Percentiles rank a stretch among this genome's conserved stretches.
Conservation (phyloP, 495 filamentous ascomycete species). For the Astrothelium macrocarpum region DNA sequence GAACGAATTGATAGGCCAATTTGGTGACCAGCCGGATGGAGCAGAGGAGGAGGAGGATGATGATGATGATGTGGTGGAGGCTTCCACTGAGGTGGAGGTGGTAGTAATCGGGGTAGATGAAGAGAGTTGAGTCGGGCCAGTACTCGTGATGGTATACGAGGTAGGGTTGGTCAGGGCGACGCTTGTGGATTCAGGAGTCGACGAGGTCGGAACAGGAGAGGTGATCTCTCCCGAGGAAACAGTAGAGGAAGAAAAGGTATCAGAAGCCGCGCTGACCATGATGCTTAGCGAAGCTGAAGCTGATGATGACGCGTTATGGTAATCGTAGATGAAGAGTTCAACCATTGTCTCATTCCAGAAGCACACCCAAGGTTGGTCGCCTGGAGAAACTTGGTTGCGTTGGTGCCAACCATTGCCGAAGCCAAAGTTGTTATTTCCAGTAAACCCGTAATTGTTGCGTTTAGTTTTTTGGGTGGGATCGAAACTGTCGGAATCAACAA, state of each 20-base stretch:
- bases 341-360: conserved; percentile 76
- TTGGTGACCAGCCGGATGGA: background rate
- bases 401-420: conserved; percentile 8
- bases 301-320: conserved; percentile 22
- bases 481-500: background rate
- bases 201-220: conserved; percentile 50
- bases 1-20: background rate
- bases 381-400: conserved; percentile 25
- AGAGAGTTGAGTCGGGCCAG: conserved; percentile 8
- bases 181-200: conserved; percentile 1
- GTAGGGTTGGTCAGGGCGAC: conserved; percentile 2
- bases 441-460: background rate
- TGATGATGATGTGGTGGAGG: conserved; percentile 8
- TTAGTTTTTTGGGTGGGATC: conserved; percentile 6
- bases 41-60: conserved; percentile 8
- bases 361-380: conserved; percentile 77
- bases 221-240: conserved; percentile 43
- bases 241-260: background rate
- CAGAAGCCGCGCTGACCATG: background rate
- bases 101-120: conserved; percentile 11
- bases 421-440: background rate
- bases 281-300: background rate
- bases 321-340: conserved; percentile 71
- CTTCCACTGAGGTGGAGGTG: background rate
- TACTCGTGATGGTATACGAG: conserved; percentile 7